phyloP scores from a whole-genome alignment of 805 yeast species.

The Spathaspora boniae region DNA sequence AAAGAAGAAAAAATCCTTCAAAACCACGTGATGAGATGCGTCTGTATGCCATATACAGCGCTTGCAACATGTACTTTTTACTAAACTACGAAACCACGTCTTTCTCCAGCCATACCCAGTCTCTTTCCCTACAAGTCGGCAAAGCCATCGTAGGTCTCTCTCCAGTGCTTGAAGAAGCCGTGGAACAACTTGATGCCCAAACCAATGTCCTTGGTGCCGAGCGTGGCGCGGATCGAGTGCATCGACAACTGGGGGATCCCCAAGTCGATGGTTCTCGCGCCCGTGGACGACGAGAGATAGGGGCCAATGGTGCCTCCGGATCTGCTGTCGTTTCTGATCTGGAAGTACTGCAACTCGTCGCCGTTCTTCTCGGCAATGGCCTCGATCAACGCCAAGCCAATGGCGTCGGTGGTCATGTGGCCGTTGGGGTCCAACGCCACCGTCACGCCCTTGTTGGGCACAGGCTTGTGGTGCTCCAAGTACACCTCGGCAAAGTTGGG shows the following conservation, averaged over 20 bases:
- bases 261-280: slow-evolving; percentile 73
- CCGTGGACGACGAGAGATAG: slow-evolving; percentile 56
- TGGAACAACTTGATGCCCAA: slow-evolving; percentile 68
- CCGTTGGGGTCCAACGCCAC: slow-evolving; percentile 75
- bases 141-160: slow-evolving; percentile 50
- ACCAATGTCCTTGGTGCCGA: slow-evolving; percentile 75
- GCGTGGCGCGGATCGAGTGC: slow-evolving; percentile 83
- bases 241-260: slow-evolving; percentile 83
- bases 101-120: too few species aligned
- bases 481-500: slow-evolving; percentile 72
- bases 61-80: too few species aligned
- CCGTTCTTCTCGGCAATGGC: slow-evolving; percentile 64
- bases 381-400: slow-evolving; percentile 66
- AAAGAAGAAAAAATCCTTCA: too few species aligned
- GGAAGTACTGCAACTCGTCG: slow-evolving; percentile 75
- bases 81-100: too few species aligned
- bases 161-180: slow-evolving; percentile 69
- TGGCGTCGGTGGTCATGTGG: slow-evolving; percentile 78
- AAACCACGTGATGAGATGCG: too few species aligned
- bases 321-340: slow-evolving; percentile 78
- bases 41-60: too few species aligned
- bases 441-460: slow-evolving; percentile 73
- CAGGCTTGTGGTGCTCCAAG: slow-evolving; percentile 74
- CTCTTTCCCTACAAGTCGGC: slow-evolving; percentile 46
- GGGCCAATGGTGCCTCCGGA: slow-evolving; percentile 93